These are phyloP conservation scores for Talaromyces funiculosus DNA, from an alignment of 2,329 filamentous ascomycete species.

Conservation along the genomic window DNA sequence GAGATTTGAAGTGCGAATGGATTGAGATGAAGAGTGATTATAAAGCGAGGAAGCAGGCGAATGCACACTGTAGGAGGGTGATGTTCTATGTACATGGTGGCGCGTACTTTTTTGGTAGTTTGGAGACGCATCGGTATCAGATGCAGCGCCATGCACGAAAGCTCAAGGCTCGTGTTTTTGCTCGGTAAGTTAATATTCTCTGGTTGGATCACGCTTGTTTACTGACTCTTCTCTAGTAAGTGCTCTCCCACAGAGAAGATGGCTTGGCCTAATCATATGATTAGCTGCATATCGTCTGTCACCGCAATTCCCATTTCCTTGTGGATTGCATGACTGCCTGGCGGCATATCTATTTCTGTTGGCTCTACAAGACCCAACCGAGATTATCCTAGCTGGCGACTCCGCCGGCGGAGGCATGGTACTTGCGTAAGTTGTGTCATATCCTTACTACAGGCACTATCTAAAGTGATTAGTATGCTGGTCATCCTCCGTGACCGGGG, in stretches of 20 bases:
- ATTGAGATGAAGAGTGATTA: conserved; percentile 89
- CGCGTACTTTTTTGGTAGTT: conserved; percentile 90
- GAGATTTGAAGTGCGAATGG: conserved; percentile 77
- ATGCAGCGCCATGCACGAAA: conserved; percentile 94
- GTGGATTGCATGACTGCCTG: conserved; percentile 82
- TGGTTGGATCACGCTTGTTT: background rate
- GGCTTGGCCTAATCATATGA: background rate
- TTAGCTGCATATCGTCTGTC: conserved; percentile 71
- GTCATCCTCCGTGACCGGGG: conserved; percentile 76
- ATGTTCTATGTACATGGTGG: conserved; percentile 95
- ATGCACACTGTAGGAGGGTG: conserved; percentile 61
- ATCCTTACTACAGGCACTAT: background rate
- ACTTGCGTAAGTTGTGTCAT: conserved; percentile 46
- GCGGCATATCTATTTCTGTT: conserved; percentile 82
- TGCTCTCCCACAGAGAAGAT: conserved; percentile 4
- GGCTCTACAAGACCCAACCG: conserved; percentile 66
- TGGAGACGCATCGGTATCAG: conserved; percentile 97
- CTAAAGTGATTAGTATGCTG: conserved; percentile 52
- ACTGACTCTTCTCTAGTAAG: conserved; percentile 8
- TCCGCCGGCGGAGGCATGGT: conserved; percentile 93
- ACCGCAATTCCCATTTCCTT: conserved; percentile 94
- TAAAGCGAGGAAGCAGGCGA: conserved; percentile 60
- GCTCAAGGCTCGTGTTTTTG: conserved; percentile 81
- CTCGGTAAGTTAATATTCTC: conserved; percentile 44
- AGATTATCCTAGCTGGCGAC: conserved; percentile 84